Evolutionary conservation across 371 early-diverging fungal species (phyloP).

Genomic region (Umbelopsis sp.): DNA sequence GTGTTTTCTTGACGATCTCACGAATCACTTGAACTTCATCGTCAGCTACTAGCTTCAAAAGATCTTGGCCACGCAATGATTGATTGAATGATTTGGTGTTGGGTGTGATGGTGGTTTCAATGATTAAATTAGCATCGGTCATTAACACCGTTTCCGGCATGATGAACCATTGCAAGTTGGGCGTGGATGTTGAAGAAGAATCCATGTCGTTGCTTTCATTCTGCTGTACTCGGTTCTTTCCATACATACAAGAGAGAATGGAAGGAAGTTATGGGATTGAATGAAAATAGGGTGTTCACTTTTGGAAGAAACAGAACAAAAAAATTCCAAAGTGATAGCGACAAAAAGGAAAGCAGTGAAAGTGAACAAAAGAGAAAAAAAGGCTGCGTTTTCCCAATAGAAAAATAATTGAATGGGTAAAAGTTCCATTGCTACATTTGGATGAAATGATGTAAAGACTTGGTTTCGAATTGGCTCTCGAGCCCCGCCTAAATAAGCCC

Average conservation of each 20-base stretch:
- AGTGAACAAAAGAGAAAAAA: not conserved
- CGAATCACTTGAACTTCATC: constrained; percentile 8
- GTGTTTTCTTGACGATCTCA: constrained; percentile 8
- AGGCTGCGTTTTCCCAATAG: not conserved
- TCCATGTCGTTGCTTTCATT: not conserved
- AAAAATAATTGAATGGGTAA: not conserved
- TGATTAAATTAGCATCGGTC: constrained; percentile 6
- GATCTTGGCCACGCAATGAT: not conserved
- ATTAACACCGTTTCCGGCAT: constrained; percentile 18
- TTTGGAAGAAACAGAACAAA: not conserved
- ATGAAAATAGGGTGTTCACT: not conserved
- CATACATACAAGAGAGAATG: constrained; percentile 8
- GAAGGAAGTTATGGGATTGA: not conserved
- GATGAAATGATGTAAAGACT: not conserved
- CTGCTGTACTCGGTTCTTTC: not conserved
- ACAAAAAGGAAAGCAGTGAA: not conserved
- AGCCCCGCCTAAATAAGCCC: not conserved
- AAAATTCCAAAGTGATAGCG: not conserved
- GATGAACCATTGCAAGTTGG: constrained; percentile 15
- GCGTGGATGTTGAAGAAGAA: not conserved
- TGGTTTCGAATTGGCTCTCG: not conserved
- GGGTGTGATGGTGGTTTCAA: constrained; percentile 18
- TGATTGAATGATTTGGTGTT: constrained; percentile 18
- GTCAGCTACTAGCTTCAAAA: constrained; percentile 12
- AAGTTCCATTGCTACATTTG: not conserved